These are phyloP conservation scores for Plectosphaerella cucumerina DNA, from an alignment of 2,329 filamentous ascomycete genomes.

Conservation along the genomic window DNA sequence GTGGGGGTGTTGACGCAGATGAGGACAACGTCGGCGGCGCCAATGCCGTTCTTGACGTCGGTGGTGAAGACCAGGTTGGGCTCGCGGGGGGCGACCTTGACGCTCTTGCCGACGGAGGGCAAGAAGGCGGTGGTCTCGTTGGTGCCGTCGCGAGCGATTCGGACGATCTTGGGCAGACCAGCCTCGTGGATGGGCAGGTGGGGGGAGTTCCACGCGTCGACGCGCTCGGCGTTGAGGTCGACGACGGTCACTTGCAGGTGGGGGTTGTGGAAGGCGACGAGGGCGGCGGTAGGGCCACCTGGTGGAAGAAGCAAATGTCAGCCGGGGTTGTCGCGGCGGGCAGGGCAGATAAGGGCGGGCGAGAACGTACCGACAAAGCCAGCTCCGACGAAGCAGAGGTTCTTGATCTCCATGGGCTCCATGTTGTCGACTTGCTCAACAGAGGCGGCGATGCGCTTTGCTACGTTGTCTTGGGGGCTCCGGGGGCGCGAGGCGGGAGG, in stretches of 20 bases:
- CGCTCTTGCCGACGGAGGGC: conserved; percentile 28
- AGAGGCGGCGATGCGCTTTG: neutral
- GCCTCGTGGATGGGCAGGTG: conserved; percentile 75
- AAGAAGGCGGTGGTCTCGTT: conserved; percentile 35
- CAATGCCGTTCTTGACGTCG: conserved; percentile 56
- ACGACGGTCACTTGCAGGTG: conserved; percentile 70
- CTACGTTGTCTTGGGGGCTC: conserved; percentile 6
- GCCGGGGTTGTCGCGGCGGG: neutral
- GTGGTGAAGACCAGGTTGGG: conserved; percentile 73
- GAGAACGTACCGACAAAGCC: conserved; percentile 67
- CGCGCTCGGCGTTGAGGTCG: conserved; percentile 61
- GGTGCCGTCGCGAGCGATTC: conserved; percentile 56
- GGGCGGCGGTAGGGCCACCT: conserved; percentile 72
- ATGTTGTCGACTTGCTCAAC: conserved; percentile 8
- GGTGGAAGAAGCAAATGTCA: conserved; percentile 1
- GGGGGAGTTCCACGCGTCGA: conserved; percentile 68
- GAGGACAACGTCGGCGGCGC: conserved; percentile 68
- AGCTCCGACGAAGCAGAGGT: conserved; percentile 70
- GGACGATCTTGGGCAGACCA: conserved; percentile 64
- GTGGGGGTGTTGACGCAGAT: conserved; percentile 78
- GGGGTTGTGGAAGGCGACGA: conserved; percentile 71
- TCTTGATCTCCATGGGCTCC: conserved; percentile 24
- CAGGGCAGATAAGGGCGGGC: neutral
- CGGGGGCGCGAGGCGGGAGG: conserved; percentile 12
- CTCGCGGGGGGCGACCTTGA: conserved; percentile 36